Evolutionary conservation across 345 rosid genomes (phyloP).

Genomic region (Aquilaria yunnanensis): DNA sequence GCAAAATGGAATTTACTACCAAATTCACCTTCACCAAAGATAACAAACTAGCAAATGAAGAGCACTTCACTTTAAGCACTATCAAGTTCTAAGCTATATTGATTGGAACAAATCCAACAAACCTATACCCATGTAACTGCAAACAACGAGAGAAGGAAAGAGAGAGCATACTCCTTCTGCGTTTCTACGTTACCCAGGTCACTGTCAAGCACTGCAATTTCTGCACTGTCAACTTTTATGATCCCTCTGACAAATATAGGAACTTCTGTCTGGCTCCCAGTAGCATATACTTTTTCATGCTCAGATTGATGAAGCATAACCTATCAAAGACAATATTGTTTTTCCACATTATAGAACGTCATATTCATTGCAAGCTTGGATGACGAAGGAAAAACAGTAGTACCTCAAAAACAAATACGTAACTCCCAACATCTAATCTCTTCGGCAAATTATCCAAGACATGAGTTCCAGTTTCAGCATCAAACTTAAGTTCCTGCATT

Average conservation of each 20-base stretch:
- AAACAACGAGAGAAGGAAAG: neutral
- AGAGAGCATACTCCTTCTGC: constrained; percentile 51
- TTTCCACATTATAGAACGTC: constrained; percentile 8
- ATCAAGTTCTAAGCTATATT: too few species aligned
- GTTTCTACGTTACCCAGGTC: constrained; percentile 74
- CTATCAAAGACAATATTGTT: constrained; percentile 25
- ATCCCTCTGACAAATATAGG: constrained; percentile 59
- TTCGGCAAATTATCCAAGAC: constrained; percentile 50
- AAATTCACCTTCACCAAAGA: too few species aligned
- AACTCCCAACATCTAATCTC: constrained; percentile 73
- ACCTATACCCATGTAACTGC: neutral
- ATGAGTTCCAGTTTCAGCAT: constrained; percentile 36
- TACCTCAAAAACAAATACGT: constrained; percentile 86
- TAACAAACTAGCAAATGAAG: too few species aligned
- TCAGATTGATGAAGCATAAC: constrained; percentile 53
- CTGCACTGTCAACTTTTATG: constrained; percentile 59
- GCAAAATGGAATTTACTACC: too few species aligned
- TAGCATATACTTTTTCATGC: constrained; percentile 45
- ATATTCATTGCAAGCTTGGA: constrained; percentile 10
- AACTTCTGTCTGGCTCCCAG: constrained; percentile 56
- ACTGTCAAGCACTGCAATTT: constrained; percentile 78
- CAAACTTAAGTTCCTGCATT: constrained; percentile 73
- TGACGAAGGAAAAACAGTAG: constrained; percentile 10
- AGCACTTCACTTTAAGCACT: too few species aligned
- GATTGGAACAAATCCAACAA: too few species aligned